phyloP scores from a whole-genome alignment of 2,329 filamentous ascomycete species.

The Emericellopsis cladophorae region DNA sequence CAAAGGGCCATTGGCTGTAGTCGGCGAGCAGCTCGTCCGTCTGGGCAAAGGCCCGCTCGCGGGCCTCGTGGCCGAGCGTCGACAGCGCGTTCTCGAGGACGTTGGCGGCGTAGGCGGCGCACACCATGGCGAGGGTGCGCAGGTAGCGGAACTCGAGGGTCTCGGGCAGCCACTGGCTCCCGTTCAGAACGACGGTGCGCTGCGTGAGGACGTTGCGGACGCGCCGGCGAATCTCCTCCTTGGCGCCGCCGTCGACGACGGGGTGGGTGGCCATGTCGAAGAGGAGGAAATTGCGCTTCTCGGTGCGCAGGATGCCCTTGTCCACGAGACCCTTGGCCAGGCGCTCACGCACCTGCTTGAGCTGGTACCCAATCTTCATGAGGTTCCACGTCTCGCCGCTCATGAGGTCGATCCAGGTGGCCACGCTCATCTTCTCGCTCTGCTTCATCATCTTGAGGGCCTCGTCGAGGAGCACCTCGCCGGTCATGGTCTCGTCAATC shows the following conservation, averaged over 20 bases:
- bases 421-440: slow-evolving; percentile 99
- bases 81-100: slow-evolving; percentile 96
- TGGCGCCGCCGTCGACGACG: slow-evolving; percentile 88
- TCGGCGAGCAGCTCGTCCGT: slow-evolving; percentile 92
- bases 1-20: slow-evolving; percentile 97
- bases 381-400: slow-evolving; percentile 99
- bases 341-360: slow-evolving; percentile 97
- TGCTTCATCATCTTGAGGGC: slow-evolving; percentile 99
- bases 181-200: slow-evolving; percentile 80
- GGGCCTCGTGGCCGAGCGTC: slow-evolving; percentile 82
- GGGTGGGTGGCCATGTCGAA: slow-evolving; percentile 99
- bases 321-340: slow-evolving; percentile 95
- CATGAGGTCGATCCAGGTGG: slow-evolving; percentile 98
- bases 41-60: slow-evolving; percentile 90
- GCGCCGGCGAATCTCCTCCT: slow-evolving; percentile 90
- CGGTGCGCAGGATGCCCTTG: slow-evolving; percentile 95
- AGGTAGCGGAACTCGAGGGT: slow-evolving; percentile 89
- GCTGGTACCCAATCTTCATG: slow-evolving; percentile 99
- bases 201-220: slow-evolving; percentile 88
- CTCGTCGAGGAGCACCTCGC: slow-evolving; percentile 94
- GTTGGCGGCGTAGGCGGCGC: slow-evolving; percentile 94
- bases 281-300: slow-evolving; percentile 98
- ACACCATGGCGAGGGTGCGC: slow-evolving; percentile 90
- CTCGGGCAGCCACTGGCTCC: slow-evolving; percentile 82
- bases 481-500: slow-evolving; percentile 89